Evolutionary conservation across 805 yeast genomes (phyloP), one percentile per base, ranked within the genome.

Genomic region (Jamesozyma lodderae): DNA sequence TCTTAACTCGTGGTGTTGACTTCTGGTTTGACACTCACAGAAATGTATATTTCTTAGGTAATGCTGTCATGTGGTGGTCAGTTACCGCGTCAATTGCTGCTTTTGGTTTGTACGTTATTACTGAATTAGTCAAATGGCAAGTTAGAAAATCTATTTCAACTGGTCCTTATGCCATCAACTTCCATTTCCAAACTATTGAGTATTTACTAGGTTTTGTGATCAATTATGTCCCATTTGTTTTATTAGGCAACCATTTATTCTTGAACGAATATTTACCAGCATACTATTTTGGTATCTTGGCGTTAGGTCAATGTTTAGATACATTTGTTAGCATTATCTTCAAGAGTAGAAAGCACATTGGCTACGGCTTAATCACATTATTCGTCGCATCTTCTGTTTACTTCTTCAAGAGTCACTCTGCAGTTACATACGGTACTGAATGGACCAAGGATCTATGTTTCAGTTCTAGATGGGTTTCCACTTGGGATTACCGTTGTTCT

Each of bases 251-350:
- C 64, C 96, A 88, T 63, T 63, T 87, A 61, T 90, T 87, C 68
- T 67, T 88, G 54, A 95, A 87, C 60, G 96, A 88, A 61, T 90
- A 90, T 60, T 65, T 92, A 49, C 96, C 96, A 41, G 83, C 96
- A 2, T 73, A 85, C 38, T 92, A 86, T 66, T 92, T 94, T 62
- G 92, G 85, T 35, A 68, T 83, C 38, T 67, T 85, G 48, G 83
- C 81, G 3, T 65, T 85, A 39, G 82, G 83, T 18, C 87, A 81
- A 46, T 64, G 70, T 41, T 62, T 78, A 35, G 83, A 79, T 45
- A 58, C 75, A 40, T 43, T 73, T 23, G 69, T 66, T 26, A 51
- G 59, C 16, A 72, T 69, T 46, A 48, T 66, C 30, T 59, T 66
- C 44, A 57, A 60, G 17, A 63, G 57, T 31, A 70, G 64, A 45